These are phyloP conservation scores for Candida tibetensis DNA, from an alignment of 805 yeast genomes.

Conservation along the genomic window DNA sequence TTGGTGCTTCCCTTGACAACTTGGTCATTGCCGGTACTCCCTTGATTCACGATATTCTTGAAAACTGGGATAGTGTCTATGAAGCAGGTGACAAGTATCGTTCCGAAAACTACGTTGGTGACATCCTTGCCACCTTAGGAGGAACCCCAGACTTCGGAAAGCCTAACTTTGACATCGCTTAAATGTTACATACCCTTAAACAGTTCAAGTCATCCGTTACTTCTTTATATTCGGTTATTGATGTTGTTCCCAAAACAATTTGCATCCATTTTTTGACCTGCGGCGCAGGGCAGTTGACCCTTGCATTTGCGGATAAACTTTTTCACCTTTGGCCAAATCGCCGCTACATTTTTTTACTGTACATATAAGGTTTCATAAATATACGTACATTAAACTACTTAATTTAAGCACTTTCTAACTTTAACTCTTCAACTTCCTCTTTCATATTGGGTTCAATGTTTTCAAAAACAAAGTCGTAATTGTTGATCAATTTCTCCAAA, in stretches of 20 bases:
- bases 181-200: constrained; percentile 6
- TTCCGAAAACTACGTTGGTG: constrained; percentile 59
- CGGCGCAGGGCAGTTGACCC: no score
- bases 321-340: no score
- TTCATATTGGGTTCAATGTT: constrained; percentile 8
- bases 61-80: constrained; percentile 45
- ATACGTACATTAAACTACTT: no score
- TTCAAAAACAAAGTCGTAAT: constrained; percentile 41
- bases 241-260: no score
- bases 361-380: no score
- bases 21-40: constrained; percentile 54
- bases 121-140: constrained; percentile 54
- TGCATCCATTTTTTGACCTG: no score
- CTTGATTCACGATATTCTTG: constrained; percentile 50
- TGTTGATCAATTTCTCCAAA: constrained; percentile 48
- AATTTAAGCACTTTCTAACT: no score
- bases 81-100: constrained; percentile 30
- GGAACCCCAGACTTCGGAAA: constrained; percentile 41
- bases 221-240: no score
- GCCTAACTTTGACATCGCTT: constrained; percentile 22
- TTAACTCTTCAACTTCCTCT: no score
- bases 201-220: neutral
- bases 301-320: no score
- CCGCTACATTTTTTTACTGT: no score
- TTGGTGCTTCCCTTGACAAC: constrained; percentile 47